A percentile compares a stretch with the other conserved stretches of the same genome.
These are phyloP conservation scores for Ceratocystis alfenasii DNA, from an alignment of 2,329 filamentous ascomycete genomes.

Conservation along the genomic window DNA sequence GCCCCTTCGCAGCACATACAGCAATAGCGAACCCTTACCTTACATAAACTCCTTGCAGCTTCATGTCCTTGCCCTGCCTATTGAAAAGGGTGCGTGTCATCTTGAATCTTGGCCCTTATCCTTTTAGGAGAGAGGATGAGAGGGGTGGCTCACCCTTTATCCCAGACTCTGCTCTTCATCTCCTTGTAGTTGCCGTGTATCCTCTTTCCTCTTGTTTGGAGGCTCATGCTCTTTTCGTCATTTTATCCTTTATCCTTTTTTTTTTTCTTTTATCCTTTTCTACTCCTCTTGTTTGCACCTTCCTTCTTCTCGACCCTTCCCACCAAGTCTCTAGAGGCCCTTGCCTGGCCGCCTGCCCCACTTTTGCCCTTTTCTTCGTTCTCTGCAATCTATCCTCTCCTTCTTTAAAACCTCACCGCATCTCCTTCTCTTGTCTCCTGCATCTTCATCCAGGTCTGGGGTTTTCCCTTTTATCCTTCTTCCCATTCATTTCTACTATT, in stretches of 20 bases:
- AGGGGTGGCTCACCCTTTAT: too few species aligned
- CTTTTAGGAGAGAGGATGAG: not conserved
- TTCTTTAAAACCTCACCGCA: conserved; percentile 19
- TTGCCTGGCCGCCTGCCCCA: not conserved
- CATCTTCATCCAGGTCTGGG: not conserved
- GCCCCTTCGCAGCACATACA: too few species aligned
- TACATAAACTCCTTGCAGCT: not conserved
- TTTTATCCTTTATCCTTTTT: not conserved
- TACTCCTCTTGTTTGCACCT: not conserved
- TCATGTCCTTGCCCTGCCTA: not conserved
- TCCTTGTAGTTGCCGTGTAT: not conserved
- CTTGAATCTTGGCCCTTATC: not conserved
- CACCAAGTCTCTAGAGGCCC: too few species aligned
- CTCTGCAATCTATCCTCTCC: conserved; percentile 1
- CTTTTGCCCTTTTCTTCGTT: not conserved
- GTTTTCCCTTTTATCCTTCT: conserved; percentile 2
- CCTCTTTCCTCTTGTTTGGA: not conserved
- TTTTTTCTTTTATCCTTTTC: not conserved
- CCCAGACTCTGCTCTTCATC: not conserved
- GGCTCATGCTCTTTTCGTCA: not conserved
- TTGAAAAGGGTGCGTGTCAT: not conserved
- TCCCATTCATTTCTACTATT: conserved; percentile 14
- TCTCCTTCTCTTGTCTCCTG: conserved; percentile 14
- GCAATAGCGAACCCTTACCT: too few species aligned
- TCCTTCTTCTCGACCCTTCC: not conserved